Evolutionary conservation across 2,329 filamentous ascomycete species (phyloP), one percentile per base, ranked within the genome.

Genomic region (Drechmeria coniospora): DNA sequence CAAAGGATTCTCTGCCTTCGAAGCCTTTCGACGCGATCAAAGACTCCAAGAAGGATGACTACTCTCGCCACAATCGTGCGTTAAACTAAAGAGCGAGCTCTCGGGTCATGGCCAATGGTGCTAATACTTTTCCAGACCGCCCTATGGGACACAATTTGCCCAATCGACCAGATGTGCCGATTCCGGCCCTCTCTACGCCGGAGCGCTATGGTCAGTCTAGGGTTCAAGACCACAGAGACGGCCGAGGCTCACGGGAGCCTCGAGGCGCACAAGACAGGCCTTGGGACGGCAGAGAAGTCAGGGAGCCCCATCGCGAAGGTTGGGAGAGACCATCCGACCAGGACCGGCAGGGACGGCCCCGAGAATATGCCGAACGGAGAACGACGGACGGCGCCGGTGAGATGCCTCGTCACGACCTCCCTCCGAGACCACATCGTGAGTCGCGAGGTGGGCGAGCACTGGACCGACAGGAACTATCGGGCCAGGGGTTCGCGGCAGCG

Each of bases 81-180:
- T n/a, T n/a, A n/a, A n/a, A n/a, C n/a, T n/a, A n/a, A n/a, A n/a
- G n/a, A n/a, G n/a, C n/a, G n/a, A n/a, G n/a, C n/a, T n/a, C n/a
- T n/a, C n/a, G n/a, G n/a, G n/a, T n/a, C n/a, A n/a, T n/a, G n/a
- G n/a, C n/a, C n/a, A n/a, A n/a, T 20, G 18, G 18, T 20, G 18
- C 18, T 20, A 10, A 10, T 20, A 10, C 18, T 23, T 40, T 56
- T n/a, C 53, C 53, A 10, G 54, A 54, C 27, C 44, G 47, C 4
- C 51, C 47, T 6, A 27, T 23, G 3, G 45, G 43, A 21, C 51
- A 49, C 34, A 52, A 47, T 11, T 50, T 77, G 6, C 73, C 73
- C 2, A 70, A 52, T 29, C 59, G 69, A 30, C 71, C 71, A 11
- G 68, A 75, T 36, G 59, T 69, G 8, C 67, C 66, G 6, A 60